Percentiles rank a stretch among this genome's conserved stretches.
Conservation (phyloP, 1,284 basidiomycete genomes). For the Trichosporon sp. region DNA sequence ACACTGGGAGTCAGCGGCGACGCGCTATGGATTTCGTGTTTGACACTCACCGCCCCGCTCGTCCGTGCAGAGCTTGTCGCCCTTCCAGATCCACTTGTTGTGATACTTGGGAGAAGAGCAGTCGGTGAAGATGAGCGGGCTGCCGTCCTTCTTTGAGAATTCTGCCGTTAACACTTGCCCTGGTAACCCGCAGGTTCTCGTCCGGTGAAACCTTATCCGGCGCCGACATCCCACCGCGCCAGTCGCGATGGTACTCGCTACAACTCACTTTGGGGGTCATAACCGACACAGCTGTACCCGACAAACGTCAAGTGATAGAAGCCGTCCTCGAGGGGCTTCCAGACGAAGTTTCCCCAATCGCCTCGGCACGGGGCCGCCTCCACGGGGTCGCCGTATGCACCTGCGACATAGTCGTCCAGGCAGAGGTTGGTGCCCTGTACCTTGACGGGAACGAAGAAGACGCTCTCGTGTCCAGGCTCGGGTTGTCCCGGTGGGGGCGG, state of each 20-base stretch:
- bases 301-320: not conserved
- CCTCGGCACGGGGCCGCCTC: not conserved
- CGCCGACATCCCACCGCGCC: not conserved
- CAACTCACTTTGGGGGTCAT: not conserved
- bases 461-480: not conserved
- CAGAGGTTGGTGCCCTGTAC: not conserved
- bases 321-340: not conserved
- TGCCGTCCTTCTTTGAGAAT: not conserved
- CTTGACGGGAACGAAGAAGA: conserved; percentile 3
- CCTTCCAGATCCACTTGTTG: not conserved
- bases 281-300: not conserved
- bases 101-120: not conserved
- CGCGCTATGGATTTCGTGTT: no score
- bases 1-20: not conserved
- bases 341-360: not conserved
- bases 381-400: not conserved
- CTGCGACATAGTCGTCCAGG: not conserved
- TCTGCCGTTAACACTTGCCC: not conserved
- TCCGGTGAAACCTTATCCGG: not conserved
- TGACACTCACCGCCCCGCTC: not conserved
- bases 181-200: not conserved
- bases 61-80: not conserved
- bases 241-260: not conserved
- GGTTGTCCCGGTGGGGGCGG: not conserved
- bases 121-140: not conserved